phyloP scores from a whole-genome alignment of 306 rosid species.

The Casuarina equisetifolia region DNA sequence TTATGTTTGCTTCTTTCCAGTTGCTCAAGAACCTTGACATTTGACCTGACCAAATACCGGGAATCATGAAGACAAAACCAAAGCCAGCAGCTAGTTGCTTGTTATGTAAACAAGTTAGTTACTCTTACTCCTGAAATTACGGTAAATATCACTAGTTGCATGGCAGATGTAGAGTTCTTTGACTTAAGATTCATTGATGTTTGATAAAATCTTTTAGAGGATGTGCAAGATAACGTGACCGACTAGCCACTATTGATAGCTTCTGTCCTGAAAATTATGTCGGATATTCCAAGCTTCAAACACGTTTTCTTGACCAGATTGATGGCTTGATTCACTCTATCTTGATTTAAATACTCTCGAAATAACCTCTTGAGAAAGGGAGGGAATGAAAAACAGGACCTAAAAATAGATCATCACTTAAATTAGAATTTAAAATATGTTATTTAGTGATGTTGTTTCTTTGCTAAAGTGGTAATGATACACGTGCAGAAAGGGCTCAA shows the following conservation, averaged over 20 bases:
- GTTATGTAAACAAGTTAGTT: conserved; percentile 32
- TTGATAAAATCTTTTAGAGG: neutral
- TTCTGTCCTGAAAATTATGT: neutral
- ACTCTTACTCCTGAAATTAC: conserved; percentile 16
- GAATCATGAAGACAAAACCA: conserved; percentile 47
- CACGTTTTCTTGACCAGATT: neutral
- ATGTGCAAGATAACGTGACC: neutral
- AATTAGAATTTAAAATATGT: neutral
- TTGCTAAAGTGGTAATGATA: no score
- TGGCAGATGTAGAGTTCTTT: neutral
- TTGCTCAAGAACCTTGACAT: conserved; percentile 87
- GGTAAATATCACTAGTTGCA: conserved; percentile 44
- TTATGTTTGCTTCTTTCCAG: conserved; percentile 44
- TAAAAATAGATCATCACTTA: neutral
- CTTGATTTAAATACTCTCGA: neutral
- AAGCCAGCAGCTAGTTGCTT: conserved; percentile 17
- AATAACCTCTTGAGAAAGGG: neutral
- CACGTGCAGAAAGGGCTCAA: neutral
- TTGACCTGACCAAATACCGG: conserved; percentile 81
- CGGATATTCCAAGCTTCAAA: neutral
- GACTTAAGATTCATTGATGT: neutral
- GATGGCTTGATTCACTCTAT: neutral
- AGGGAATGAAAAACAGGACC: no score
- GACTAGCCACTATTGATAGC: neutral
- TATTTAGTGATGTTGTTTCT: neutral